A percentile compares a stretch with the other conserved stretches of the same genome.
Evolutionary conservation across 768 basidiomycete genomes (phyloP).

Genomic region (Chalciporus pseudorubinellus): DNA sequence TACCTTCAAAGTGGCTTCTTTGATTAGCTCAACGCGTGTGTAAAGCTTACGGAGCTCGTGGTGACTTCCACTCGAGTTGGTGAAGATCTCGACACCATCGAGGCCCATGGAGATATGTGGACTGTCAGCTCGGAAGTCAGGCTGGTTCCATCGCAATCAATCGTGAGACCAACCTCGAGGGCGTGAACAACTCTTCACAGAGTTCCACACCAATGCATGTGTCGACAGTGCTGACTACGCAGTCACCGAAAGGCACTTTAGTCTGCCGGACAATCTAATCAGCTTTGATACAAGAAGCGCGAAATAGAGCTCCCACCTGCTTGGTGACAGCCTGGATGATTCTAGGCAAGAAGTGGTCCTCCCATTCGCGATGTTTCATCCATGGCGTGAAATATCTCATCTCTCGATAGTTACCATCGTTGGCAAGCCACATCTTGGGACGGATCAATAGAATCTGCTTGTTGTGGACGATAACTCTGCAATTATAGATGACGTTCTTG

Average conservation of each 20-base stretch:
- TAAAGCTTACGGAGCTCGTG: constrained; percentile 97
- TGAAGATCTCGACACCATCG: constrained; percentile 98
- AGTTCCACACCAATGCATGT: constrained; percentile 97
- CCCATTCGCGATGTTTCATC: constrained; percentile 84
- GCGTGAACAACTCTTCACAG: constrained; percentile 97
- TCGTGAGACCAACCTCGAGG: constrained; percentile 63
- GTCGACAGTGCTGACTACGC: constrained; percentile 87
- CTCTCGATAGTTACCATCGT: constrained; percentile 96
- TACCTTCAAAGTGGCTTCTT: constrained; percentile 94
- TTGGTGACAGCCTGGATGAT: constrained; percentile 87
- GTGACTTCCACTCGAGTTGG: constrained; percentile 97
- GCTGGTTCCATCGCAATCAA: too few relatives aligned
- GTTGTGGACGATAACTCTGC: constrained; percentile 85
- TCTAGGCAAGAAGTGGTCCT: constrained; percentile 89
- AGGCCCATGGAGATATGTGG: constrained; percentile 98
- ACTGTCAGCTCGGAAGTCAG: constrained; percentile 39
- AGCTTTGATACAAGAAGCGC: background rate
- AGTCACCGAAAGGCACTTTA: constrained; percentile 95
- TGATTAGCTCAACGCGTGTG: constrained; percentile 89
- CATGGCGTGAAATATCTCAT: constrained; percentile 92
- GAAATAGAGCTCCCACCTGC: constrained; percentile 52
- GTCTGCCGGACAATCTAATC: constrained; percentile 40
- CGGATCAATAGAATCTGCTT: constrained; percentile 89
- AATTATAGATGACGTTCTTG: constrained; percentile 98
- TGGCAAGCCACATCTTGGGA: constrained; percentile 99